Evolutionary conservation across 169 alveolate species (phyloP), one percentile per base, ranked within the genome.

Genomic region (Plasmodium chabaudi): DNA sequence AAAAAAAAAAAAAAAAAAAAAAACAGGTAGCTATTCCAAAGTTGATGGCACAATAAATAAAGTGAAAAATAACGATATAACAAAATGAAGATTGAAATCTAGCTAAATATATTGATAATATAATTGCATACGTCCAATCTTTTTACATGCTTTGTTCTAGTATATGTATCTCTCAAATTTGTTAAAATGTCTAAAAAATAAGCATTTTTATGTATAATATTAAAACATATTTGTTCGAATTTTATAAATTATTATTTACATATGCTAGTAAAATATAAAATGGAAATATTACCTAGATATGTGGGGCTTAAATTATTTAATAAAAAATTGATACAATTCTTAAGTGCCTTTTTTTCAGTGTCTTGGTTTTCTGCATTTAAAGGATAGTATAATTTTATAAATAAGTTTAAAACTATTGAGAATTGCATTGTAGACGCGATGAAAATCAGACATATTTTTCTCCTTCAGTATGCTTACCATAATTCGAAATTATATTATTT

Each of bases 121-220:
- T 15, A 17, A 55, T 75, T 75, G 17, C 88, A 75, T 12, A 75
- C 75, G 5, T 75, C 88, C 57, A 75, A 34, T 44, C 88, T 47
- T 27, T 75, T 75, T 25, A 75, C 88, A 57, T 63, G 88, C 17
- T 75, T 60, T 6, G 88, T 75, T 67, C 74, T 60, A 19, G 74
- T 49, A 42, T 75, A 75, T 21, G 55, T 25, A 61, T 25, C 69
- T 57, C 53, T 75, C 70, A 75, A 63, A 42, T 42, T 46, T 49
- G 13, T 55, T 19, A 75, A 56, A 21, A 63, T 42, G n/a, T 63
- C 88, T 75, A 75, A 61, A 56, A 10, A 55, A 17, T 5, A 75
- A 75, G 46, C 19, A 75, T 19, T 65, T 64, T 65, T 65, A 39
- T 39, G 21, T n/a, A 27, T 23, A 13, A 19, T 61, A 61, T 51